Percentiles rank a stretch among this genome's conserved stretches.
phyloP scores from a whole-genome alignment of 257 asterid genomes.

The Solanum tarijense region DNA sequence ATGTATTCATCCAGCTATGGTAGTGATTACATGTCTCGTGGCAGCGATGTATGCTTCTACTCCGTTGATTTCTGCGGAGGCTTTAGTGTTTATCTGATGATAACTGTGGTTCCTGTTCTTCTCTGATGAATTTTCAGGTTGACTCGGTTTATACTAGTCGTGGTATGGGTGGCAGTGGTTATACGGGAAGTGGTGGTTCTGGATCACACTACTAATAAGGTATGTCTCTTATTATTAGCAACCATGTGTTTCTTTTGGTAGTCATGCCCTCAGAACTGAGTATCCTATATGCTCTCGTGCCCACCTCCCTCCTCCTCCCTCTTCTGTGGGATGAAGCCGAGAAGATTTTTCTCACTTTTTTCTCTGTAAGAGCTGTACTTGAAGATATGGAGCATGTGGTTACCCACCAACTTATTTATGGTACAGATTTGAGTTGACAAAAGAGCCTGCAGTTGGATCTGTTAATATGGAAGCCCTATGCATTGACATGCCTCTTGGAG shows the following conservation, averaged over 20 bases:
- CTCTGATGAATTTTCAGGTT: conserved; percentile 8
- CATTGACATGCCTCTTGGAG: background rate
- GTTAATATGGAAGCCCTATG: background rate
- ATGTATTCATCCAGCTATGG: conserved; percentile 77
- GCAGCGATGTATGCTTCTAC: conserved; percentile 56
- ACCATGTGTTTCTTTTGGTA: background rate
- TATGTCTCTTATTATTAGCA: background rate
- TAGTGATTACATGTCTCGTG: conserved; percentile 72
- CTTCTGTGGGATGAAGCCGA: background rate
- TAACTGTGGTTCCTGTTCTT: conserved; percentile 67
- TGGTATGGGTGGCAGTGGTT: conserved; percentile 58
- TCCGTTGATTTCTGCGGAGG: background rate
- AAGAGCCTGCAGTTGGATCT: conserved; percentile 19
- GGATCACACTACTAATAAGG: conserved; percentile 88
- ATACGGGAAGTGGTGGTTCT: conserved; percentile 79
- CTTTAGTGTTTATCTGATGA: background rate
- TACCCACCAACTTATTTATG: conserved; percentile 14
- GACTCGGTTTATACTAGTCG: conserved; percentile 68
- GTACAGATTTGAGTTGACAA: conserved; percentile 24
- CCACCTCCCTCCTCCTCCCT: background rate
- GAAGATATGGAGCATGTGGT: conserved; percentile 14
- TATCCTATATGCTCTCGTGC: background rate
- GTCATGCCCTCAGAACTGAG: background rate
- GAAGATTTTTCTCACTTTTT: background rate
- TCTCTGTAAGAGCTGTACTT: conserved; percentile 7